phyloP scores from a whole-genome alignment of 371 early-diverging fungal species.

The Mortierella sp. region DNA sequence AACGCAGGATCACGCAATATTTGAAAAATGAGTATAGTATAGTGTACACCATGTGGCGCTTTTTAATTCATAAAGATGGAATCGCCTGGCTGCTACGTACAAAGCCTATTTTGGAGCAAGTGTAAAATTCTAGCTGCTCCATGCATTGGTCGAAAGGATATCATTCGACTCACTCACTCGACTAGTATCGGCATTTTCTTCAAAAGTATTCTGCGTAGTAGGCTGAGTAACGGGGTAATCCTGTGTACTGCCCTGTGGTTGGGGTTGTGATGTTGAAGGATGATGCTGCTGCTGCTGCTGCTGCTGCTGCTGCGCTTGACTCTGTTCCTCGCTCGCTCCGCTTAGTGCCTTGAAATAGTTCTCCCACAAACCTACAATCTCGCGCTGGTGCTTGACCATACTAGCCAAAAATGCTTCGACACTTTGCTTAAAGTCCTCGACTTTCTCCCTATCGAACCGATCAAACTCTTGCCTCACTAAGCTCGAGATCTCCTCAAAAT shows the following conservation, averaged over 20 bases:
- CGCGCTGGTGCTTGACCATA: conserved; percentile 87
- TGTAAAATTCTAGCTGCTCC: conserved; percentile 18
- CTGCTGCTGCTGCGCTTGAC: conserved; percentile 21
- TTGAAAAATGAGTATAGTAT: no score
- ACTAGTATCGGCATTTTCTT: background rate
- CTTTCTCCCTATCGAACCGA: conserved; percentile 88
- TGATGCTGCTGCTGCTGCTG: background rate
- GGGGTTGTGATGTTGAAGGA: background rate
- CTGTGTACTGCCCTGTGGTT: background rate
- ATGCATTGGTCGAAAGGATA: conserved; percentile 39
- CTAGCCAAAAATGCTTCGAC: conserved; percentile 81
- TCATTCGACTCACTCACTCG: conserved; percentile 22
- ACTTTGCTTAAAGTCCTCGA: conserved; percentile 83
- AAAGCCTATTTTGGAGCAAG: background rate
- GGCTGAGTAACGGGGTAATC: background rate
- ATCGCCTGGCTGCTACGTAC: background rate
- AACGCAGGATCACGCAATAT: no score
- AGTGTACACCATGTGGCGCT: no score
- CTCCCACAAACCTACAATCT: conserved; percentile 83
- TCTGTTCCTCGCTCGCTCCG: conserved; percentile 22
- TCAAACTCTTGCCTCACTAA: conserved; percentile 83
- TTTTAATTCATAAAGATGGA: background rate
- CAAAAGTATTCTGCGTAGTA: background rate
- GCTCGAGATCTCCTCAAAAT: conserved; percentile 81
- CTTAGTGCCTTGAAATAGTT: conserved; percentile 63